A percentile compares a stretch with the other conserved stretches of the same genome.
phyloP scores from a whole-genome alignment of 768 basidiomycete species.

The Calvatia gigantea region DNA sequence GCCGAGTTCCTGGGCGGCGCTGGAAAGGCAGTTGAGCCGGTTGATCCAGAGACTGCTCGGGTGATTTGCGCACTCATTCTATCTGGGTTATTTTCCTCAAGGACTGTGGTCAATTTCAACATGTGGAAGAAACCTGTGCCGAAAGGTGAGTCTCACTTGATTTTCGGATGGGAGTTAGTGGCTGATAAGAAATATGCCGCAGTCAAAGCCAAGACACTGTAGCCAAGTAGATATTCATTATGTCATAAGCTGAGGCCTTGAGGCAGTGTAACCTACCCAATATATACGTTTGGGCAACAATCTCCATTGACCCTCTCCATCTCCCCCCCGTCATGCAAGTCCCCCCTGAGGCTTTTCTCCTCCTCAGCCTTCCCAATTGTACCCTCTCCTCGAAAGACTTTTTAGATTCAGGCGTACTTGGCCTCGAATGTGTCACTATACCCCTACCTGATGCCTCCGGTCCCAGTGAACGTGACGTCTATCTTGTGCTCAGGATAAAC shows the following conservation, averaged over 20 bases:
- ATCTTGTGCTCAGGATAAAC: slow-evolving; percentile 60
- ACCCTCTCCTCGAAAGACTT: slow-evolving; percentile 31
- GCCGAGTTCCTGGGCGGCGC: slow-evolving; percentile 41
- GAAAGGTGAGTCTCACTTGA: slow-evolving; percentile 14
- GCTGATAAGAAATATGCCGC: background rate
- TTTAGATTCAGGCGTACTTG: slow-evolving; percentile 41
- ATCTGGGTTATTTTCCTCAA: slow-evolving; percentile 52
- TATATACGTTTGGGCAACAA: background rate
- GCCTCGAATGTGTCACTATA: slow-evolving; percentile 62
- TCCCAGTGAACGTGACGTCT: slow-evolving; percentile 50
- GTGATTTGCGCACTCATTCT: slow-evolving; percentile 71
- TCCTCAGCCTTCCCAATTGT: slow-evolving; percentile 51
- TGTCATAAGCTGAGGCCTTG: slow-evolving; percentile 7
- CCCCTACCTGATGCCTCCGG: slow-evolving; percentile 28
- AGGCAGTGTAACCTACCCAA: slow-evolving; percentile 7
- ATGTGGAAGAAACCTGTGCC: slow-evolving; percentile 25
- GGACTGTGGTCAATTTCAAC: slow-evolving; percentile 66
- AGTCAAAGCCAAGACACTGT: slow-evolving; percentile 10
- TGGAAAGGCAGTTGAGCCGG: slow-evolving; percentile 37
- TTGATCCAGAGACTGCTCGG: slow-evolving; percentile 64
- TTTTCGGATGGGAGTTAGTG: background rate
- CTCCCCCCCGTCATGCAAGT: slow-evolving; percentile 3
- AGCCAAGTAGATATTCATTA: slow-evolving; percentile 7
- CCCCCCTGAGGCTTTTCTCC: slow-evolving; percentile 48
- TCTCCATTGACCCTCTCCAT: background rate